Base-by-base conservation (phyloP, 306 rosid genomes). In the Betula pendula region DNA sequence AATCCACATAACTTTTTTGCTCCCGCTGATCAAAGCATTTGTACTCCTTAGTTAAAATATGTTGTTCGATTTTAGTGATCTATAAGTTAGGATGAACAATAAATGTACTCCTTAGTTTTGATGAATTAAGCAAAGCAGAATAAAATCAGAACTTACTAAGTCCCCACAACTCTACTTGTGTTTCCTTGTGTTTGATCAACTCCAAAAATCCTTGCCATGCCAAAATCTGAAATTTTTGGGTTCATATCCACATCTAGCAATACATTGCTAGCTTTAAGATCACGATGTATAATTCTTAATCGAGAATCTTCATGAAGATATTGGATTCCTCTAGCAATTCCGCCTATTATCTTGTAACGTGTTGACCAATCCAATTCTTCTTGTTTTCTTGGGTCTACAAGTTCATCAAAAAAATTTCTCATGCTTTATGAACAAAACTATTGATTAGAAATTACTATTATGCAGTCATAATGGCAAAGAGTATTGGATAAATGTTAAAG, bases 291-390 rank as follows among this genome's bases (percentile, higher is more conserved):
- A 56, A 84, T 81, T 45, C 43, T 70, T 13, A 84, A 80, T 12
- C 75, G 58, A 55, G 85, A 84, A 60, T 84, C 88, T 25, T 84
- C 69, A 14, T 81, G 88, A 25, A 81, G 82, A 56, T 81, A 81
- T 5, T 74, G 27, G 13, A 84, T 40, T 27, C 85, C 85, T 33
- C 78, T 45, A 77, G 82, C 79, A 62, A 77, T 81, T 13, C 76
- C 83, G 0, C 38, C 70, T 10, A 84, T 74, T 12, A 84, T 78
- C 25, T 77, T 84, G 81, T 67, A 77, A 7, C 88, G 71, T 5
- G 0, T 65, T 8, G 62, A 35, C 88, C 85, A 84, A 70, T 74
- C 75, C 73, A 84, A 47, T 8, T 77, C 20, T 3, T 25, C 52
- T 47, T 38, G 71, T 22, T 48, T 81, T 6, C 12, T 1, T 1